Evolutionary conservation across 495 filamentous ascomycete species (phyloP).

Genomic region (Xylaria longipes): DNA sequence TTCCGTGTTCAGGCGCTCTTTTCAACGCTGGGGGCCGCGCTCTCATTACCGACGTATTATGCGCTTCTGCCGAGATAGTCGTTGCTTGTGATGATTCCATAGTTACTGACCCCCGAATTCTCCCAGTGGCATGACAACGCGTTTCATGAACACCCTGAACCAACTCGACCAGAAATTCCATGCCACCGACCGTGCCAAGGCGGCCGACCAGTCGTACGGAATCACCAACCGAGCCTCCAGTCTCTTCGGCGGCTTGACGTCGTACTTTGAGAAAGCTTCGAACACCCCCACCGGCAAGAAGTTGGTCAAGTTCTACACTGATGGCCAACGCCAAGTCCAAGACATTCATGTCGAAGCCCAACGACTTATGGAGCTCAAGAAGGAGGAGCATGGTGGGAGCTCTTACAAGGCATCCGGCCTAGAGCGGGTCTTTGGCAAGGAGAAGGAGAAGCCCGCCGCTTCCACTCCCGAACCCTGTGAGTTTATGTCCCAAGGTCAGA

Average conservation of each 20-base stretch:
- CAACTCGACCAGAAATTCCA: slow-evolving; percentile 83
- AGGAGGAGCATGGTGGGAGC: slow-evolving; percentile 62
- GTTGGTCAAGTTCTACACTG: slow-evolving; percentile 83
- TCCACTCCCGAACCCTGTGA: slow-evolving; percentile 34
- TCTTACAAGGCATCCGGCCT: slow-evolving; percentile 56
- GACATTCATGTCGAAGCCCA: slow-evolving; percentile 92
- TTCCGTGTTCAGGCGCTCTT: not conserved
- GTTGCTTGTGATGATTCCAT: not conserved
- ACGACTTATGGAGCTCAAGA: slow-evolving; percentile 86
- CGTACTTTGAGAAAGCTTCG: slow-evolving; percentile 92
- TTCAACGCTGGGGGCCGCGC: not conserved
- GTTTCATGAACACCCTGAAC: slow-evolving; percentile 74
- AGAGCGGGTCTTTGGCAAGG: slow-evolving; percentile 52
- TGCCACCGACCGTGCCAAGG: slow-evolving; percentile 77
- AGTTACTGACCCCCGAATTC: not conserved
- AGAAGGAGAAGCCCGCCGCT: slow-evolving; percentile 45
- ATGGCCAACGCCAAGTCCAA: slow-evolving; percentile 80
- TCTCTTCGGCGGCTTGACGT: slow-evolving; percentile 70
- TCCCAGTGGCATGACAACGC: slow-evolving; percentile 66
- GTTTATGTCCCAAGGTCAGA: slow-evolving; percentile 28
- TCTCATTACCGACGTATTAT: not conserved
- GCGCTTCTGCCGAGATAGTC: not conserved
- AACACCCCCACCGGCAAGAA: slow-evolving; percentile 85
- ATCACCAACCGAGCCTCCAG: slow-evolving; percentile 68
- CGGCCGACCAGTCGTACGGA: slow-evolving; percentile 76